These are phyloP conservation scores for Avena sativa DNA, from an alignment of 176 grass and related monocot genomes.

Conservation along the genomic window DNA sequence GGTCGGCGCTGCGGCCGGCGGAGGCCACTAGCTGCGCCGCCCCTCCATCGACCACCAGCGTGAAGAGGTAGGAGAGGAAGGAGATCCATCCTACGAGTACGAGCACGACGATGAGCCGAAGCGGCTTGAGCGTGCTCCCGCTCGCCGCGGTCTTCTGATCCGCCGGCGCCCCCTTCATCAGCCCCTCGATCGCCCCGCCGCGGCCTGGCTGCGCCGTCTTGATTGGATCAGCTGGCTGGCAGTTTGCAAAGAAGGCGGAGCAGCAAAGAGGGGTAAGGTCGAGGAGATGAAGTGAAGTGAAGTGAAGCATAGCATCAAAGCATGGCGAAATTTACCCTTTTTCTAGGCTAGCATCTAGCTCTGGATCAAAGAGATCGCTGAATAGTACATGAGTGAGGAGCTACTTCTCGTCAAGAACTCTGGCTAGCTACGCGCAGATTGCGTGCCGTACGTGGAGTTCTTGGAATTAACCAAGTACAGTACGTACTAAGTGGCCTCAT, in stretches of 20 bases:
- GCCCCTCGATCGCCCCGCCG: not conserved
- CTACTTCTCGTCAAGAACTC: too few species aligned
- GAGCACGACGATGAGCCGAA: constrained; percentile 47
- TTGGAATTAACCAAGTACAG: too few species aligned
- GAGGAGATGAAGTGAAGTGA: too few species aligned
- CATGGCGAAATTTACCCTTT: too few species aligned
- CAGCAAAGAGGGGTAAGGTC: not conserved
- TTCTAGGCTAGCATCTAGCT: too few species aligned
- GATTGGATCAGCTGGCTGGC: constrained; percentile 25
- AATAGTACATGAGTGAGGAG: too few species aligned
- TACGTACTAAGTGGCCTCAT: too few species aligned
- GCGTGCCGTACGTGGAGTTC: too few species aligned
- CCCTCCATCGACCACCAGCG: constrained; percentile 31
- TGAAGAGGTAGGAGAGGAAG: constrained; percentile 54
- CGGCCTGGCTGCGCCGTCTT: not conserved
- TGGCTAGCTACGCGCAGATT: too few species aligned
- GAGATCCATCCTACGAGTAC: constrained; percentile 47
- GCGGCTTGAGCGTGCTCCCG: not conserved
- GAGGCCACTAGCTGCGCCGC: not conserved
- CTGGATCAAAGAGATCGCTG: too few species aligned
- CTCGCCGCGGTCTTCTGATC: constrained; percentile 38
- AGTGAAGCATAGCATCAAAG: too few species aligned
- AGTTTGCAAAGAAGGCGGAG: constrained; percentile 11
- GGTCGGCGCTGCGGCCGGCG: not conserved
- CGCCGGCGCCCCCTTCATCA: constrained; percentile 30